Conservation (phyloP, 352 stramenopile species). For the Globisporangium yorkense region DNA sequence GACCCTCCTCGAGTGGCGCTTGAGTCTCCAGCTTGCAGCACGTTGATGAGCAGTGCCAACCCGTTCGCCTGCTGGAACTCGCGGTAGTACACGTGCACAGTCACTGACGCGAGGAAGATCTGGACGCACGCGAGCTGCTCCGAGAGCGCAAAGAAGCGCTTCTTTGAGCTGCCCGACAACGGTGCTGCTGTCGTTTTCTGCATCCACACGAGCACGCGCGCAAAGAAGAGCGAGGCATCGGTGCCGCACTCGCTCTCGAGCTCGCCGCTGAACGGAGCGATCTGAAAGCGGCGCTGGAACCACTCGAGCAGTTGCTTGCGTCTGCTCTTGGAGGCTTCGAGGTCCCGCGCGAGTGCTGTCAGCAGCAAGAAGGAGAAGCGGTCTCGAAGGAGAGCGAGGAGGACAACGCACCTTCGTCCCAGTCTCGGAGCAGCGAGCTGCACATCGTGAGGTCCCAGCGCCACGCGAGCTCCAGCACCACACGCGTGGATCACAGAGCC, state of each 20-base stretch:
- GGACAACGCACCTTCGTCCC: constrained; percentile 50
- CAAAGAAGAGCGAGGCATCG: constrained; percentile 48
- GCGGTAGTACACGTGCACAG: constrained; percentile 30
- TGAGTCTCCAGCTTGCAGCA: constrained; percentile 12
- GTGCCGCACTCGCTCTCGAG: constrained; percentile 40
- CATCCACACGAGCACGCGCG: constrained; percentile 64
- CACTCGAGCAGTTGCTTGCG: constrained; percentile 53
- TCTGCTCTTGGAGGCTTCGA: constrained; percentile 29
- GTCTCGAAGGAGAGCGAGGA: background rate
- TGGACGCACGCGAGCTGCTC: constrained; percentile 46
- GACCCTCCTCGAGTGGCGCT: constrained; percentile 6
- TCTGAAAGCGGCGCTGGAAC: constrained; percentile 29
- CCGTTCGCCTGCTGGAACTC: constrained; percentile 56
- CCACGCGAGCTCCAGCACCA: too few species aligned
- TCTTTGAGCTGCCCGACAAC: background rate
- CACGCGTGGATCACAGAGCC: too few species aligned
- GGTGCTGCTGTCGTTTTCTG: constrained; percentile 24
- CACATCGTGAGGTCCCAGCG: constrained; percentile 8
- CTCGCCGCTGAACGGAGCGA: constrained; percentile 5
- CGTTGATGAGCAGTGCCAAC: constrained; percentile 34
- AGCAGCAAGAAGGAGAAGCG: background rate
- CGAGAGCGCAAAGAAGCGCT: constrained; percentile 19
- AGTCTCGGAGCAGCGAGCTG: constrained; percentile 48
- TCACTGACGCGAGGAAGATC: constrained; percentile 38
- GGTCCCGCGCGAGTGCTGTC: background rate